Conservation (phyloP, 257 asterid species). For the Linaria vulgaris region DNA sequence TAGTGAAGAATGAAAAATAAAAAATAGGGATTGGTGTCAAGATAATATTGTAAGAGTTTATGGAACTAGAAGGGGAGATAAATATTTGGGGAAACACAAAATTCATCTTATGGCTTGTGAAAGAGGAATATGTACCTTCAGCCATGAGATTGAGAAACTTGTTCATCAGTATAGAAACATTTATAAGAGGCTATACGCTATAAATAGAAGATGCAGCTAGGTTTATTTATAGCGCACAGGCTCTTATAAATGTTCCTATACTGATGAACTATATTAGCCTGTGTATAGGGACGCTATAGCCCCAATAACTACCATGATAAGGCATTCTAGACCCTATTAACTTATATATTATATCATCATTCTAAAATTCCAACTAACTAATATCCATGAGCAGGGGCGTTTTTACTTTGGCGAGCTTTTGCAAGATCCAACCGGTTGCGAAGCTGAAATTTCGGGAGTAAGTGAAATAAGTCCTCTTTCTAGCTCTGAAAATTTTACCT, state of each 20-base stretch:
- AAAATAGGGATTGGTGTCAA: too few species aligned
- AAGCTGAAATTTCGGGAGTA: constrained; percentile 78
- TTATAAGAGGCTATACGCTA: constrained; percentile 8
- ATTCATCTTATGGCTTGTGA: constrained; percentile 9
- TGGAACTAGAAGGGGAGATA: constrained; percentile 5
- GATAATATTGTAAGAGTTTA: too few species aligned
- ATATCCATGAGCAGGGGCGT: constrained; percentile 65
- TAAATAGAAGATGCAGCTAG: too few species aligned
- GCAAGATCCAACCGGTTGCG: constrained; percentile 71
- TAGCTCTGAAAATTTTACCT: constrained; percentile 18
- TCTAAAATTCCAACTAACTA: constrained; percentile 12
- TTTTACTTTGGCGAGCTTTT: constrained; percentile 88
- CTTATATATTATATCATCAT: constrained; percentile 1
- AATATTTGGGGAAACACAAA: background rate
- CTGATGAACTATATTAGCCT: too few species aligned
- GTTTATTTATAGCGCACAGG: too few species aligned
- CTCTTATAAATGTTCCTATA: too few species aligned
- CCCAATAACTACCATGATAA: too few species aligned
- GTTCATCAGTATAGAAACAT: constrained; percentile 7
- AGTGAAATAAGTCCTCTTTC: constrained; percentile 27
- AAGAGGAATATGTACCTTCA: constrained; percentile 8
- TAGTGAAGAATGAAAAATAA: too few species aligned
- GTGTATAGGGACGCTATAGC: too few species aligned
- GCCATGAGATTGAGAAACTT: constrained; percentile 4
- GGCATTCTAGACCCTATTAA: too few species aligned